Evolutionary conservation across 148 eudicot genomes (phyloP), one percentile per base, ranked within the genome.

Genomic region (Fagopyrum esculentum): DNA sequence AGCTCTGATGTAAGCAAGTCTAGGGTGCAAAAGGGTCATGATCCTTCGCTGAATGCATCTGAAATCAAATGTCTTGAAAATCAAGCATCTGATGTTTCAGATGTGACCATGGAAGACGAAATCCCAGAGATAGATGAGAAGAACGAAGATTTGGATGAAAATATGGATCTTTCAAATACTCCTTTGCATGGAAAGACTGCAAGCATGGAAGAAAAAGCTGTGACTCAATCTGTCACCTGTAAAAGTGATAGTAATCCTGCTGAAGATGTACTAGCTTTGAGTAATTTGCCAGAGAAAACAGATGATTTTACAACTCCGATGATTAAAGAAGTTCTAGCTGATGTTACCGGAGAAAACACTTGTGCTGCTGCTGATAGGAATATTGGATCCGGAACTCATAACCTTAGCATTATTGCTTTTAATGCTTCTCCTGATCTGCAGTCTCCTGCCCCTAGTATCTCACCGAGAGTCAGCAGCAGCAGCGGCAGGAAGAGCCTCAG

Each of bases 391-490:
- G 68, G 54, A 75, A 60, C 82, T 82, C 75, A 81, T 79, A 61
- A 76, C 75, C 78, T 76, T 51, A 82, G 81, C 77, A 76, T 73
- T 50, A 75, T 74, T 73, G 83, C 90, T 50, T 55, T 76, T 75
- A 89, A 88, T 55, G 76, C 77, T 76, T 85, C 93, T 71, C 93
- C 89, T 64, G 72, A 68, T 83, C 81, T 90, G 72, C 89, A 85
- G 69, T 89, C 97, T 73, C 97, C 98, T 17, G 73, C 89, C 75
- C 89, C 87, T 44, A 89, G 91, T 79, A 87, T 90, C 78, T 95
- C 94, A 73, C 98, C 98, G 9, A 85, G 82, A 85, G 81, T 86
- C 46, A 74, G 66, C 73, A 77, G 66, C 73, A 77, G 73, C 76
- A 87, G 81, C 79, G 90, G 96, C 83, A 82, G 88, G 79, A 95